Conservation (phyloP, 1,284 basidiomycete species). For the Lentinula novae-zelandiae region DNA sequence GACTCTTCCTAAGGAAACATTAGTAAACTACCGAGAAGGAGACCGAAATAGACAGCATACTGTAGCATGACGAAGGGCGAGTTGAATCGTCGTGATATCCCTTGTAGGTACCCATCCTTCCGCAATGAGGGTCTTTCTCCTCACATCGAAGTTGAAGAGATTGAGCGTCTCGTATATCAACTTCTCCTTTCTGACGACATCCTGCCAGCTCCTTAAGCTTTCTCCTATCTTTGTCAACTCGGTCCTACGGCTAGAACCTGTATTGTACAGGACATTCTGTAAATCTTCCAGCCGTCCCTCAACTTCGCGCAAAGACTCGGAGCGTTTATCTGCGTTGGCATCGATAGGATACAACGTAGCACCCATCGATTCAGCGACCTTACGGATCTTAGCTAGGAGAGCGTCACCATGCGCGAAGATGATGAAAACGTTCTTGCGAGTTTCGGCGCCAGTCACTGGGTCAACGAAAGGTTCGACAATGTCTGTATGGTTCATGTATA, state of each 20-base stretch:
- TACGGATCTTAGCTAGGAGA: constrained; percentile 95
- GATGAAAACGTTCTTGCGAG: constrained; percentile 98
- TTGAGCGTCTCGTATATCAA: constrained; percentile 93
- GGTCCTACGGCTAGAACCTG: constrained; percentile 78
- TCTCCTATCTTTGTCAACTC: constrained; percentile 90
- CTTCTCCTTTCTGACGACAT: constrained; percentile 95
- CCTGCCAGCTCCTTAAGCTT: constrained; percentile 86
- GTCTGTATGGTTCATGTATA: constrained; percentile 99
- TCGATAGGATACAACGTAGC: constrained; percentile 97
- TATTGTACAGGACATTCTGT: constrained; percentile 88
- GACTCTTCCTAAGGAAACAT: constrained; percentile 72
- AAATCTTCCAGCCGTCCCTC: constrained; percentile 90
- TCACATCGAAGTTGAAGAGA: constrained; percentile 90
- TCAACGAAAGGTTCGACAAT: constrained; percentile 93
- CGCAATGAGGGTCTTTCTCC: constrained; percentile 93
- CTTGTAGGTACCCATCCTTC: constrained; percentile 97
- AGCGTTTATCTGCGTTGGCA: constrained; percentile 88
- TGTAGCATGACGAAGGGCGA: constrained; percentile 89
- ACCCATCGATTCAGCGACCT: constrained; percentile 98
- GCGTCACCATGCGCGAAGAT: constrained; percentile 98
- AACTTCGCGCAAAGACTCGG: constrained; percentile 88
- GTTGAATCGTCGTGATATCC: constrained; percentile 85
- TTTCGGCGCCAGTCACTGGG: constrained; percentile 76
- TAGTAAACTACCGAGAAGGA: not conserved
- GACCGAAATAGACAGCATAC: constrained; percentile 39